Evolutionary conservation across 345 rosid genomes (phyloP).

Genomic region (Fremontodendron californicum): DNA sequence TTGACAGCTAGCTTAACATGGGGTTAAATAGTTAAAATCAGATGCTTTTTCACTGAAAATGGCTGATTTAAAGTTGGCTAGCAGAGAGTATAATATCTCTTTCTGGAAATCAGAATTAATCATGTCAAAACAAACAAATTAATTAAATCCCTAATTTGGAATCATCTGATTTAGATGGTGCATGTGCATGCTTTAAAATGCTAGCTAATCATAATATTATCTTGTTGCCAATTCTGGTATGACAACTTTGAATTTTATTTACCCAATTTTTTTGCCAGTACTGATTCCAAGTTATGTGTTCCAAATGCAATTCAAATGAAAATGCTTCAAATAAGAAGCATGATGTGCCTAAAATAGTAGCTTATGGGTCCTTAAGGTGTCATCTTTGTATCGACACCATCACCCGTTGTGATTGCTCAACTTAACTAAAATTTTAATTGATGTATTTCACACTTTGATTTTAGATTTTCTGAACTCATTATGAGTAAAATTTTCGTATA

Average conservation of each 20-base stretch:
- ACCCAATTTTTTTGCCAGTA: conserved; percentile 9
- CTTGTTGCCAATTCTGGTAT: conserved; percentile 11
- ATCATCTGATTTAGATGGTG: conserved; percentile 2
- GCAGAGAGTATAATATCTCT: not conserved
- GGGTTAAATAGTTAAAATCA: not conserved
- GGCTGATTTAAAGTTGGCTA: not conserved
- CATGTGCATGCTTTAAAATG: conserved; percentile 24
- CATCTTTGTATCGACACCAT: too few relatives aligned
- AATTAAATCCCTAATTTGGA: not conserved
- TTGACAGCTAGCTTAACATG: conserved; percentile 4
- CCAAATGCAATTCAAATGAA: not conserved
- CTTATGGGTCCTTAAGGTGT: too few relatives aligned
- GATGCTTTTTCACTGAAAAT: not conserved
- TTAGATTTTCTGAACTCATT: not conserved
- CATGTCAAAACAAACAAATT: conserved; percentile 6
- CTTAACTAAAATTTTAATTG: too few relatives aligned
- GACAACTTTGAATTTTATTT: conserved; percentile 20
- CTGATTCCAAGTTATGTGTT: not conserved
- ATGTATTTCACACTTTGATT: too few relatives aligned
- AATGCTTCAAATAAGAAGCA: not conserved
- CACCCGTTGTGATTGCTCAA: too few relatives aligned
- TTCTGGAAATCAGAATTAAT: conserved; percentile 6
- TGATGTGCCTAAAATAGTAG: not conserved
- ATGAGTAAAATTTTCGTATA: not conserved
- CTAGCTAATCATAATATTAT: conserved; percentile 2